A percentile compares a stretch with the other conserved stretches of the same genome.
Conservation (phyloP, 1,284 basidiomycete species). For the Heterobasidion occidentale region DNA sequence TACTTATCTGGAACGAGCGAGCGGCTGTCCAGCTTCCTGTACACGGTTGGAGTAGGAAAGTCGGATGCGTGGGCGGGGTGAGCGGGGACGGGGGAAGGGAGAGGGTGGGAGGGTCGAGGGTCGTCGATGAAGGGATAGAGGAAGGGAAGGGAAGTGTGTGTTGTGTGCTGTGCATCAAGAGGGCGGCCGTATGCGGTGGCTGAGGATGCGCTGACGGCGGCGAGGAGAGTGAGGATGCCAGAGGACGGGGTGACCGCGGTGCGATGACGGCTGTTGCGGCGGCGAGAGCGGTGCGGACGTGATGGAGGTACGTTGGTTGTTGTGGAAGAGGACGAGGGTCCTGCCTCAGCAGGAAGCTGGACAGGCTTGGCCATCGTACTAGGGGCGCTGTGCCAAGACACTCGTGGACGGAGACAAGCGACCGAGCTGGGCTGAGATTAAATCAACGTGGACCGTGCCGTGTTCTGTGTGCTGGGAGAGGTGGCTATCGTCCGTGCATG, state of each 20-base stretch:
- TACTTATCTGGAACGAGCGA: slow-evolving; percentile 41
- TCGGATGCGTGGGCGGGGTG: not conserved
- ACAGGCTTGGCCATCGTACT: slow-evolving; percentile 20
- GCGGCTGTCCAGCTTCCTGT: slow-evolving; percentile 11
- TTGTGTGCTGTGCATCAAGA: slow-evolving; percentile 13
- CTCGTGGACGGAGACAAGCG: slow-evolving; percentile 1
- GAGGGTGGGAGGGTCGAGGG: slow-evolving; percentile 2
- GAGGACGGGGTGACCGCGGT: slow-evolving; percentile 24
- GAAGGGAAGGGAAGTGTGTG: slow-evolving; percentile 40
- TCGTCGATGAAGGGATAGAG: slow-evolving; percentile 45
- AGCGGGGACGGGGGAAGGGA: slow-evolving; percentile 2
- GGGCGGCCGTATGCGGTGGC: slow-evolving; percentile 39
- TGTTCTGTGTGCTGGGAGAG: slow-evolving; percentile 4
- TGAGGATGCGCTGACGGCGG: slow-evolving; percentile 41
- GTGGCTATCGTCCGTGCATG: not conserved
- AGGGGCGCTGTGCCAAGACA: not conserved
- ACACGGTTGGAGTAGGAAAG: not conserved
- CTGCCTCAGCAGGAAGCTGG: slow-evolving; percentile 3
- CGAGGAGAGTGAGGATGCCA: slow-evolving; percentile 43
- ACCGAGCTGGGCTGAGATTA: slow-evolving; percentile 7
- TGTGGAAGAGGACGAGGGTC: slow-evolving; percentile 7
- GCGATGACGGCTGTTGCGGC: slow-evolving; percentile 3
- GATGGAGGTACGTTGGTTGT: slow-evolving; percentile 4
- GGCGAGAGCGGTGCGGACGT: not conserved
- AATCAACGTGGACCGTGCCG: slow-evolving; percentile 10